A percentile compares a stretch with the other conserved stretches of the same genome.
Evolutionary conservation across 352 stramenopile genomes (phyloP).

Genomic region (Pythium brassicae): DNA sequence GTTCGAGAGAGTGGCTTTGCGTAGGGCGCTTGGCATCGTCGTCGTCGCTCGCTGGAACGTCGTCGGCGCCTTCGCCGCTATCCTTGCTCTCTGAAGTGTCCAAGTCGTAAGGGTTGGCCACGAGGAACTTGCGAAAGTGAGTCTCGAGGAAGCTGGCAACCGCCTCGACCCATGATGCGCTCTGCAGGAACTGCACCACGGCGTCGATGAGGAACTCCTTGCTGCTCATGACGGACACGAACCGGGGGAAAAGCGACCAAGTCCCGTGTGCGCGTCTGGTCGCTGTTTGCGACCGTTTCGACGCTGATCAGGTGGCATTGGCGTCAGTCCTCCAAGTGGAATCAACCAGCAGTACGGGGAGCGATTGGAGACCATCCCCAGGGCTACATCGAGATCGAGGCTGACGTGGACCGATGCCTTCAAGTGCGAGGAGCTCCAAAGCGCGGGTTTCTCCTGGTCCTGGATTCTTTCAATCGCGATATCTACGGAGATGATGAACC

Average conservation of each 20-base stretch:
- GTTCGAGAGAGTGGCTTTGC: slow-evolving; percentile 40
- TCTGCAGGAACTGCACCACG: slow-evolving; percentile 67
- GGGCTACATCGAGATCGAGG: too few species aligned
- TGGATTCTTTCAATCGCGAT: too few species aligned
- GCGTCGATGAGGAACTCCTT: slow-evolving; percentile 76
- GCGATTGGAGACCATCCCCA: too few species aligned
- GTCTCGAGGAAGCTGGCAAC: slow-evolving; percentile 50
- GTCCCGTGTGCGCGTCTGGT: too few species aligned
- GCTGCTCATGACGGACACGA: slow-evolving; percentile 19
- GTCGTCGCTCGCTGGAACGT: background rate
- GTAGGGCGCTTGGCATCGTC: slow-evolving; percentile 12
- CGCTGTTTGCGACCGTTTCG: too few species aligned
- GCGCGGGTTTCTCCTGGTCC: too few species aligned
- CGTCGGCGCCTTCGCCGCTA: background rate
- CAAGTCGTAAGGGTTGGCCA: background rate
- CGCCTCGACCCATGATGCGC: slow-evolving; percentile 36
- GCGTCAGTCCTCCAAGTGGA: too few species aligned
- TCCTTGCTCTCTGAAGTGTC: background rate
- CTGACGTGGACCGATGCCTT: too few species aligned
- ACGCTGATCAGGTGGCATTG: too few species aligned
- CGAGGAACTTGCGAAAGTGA: slow-evolving; percentile 55
- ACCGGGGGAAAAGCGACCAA: background rate
- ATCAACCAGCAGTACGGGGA: too few species aligned
- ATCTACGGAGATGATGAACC: too few species aligned
- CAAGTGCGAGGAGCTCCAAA: too few species aligned